These are phyloP conservation scores for Euptelea pleiosperma DNA, from an alignment of 164 flowering plant genomes.

Conservation along the genomic window DNA sequence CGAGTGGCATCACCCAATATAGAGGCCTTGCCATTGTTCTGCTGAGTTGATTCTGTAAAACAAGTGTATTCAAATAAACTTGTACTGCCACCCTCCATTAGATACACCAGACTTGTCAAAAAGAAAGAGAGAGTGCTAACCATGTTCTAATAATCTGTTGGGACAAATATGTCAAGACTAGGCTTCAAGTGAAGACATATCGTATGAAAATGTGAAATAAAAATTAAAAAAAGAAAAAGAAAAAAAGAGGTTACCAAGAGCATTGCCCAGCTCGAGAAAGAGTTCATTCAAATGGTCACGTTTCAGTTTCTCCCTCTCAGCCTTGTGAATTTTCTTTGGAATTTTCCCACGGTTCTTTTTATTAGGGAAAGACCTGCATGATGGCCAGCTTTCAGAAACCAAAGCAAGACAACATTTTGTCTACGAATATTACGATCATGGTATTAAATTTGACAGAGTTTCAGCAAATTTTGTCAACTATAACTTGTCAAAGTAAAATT, in stretches of 20 bases:
- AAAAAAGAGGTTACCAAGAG: constrained; percentile 51
- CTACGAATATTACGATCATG: too few relatives aligned
- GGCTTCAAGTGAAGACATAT: neutral
- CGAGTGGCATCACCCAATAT: constrained; percentile 49
- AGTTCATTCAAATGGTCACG: constrained; percentile 81
- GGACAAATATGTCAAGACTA: neutral
- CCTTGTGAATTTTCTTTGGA: constrained; percentile 75
- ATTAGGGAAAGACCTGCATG: constrained; percentile 36
- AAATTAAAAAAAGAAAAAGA: neutral
- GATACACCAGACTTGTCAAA: neutral
- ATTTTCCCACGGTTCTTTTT: constrained; percentile 51
- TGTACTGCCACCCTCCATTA: neutral
- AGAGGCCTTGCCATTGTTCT: constrained; percentile 56
- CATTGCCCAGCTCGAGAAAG: constrained; percentile 54
- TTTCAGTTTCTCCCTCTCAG: constrained; percentile 87
- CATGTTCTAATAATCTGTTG: neutral
- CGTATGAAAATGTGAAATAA: neutral
- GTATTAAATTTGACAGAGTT: too few relatives aligned
- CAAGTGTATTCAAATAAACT: neutral
- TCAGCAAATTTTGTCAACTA: too few relatives aligned
- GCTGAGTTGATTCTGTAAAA: constrained; percentile 38
- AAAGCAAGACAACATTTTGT: neutral
- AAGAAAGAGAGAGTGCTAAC: too few relatives aligned
- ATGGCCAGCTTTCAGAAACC: neutral
- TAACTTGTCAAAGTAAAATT: too few relatives aligned